Evolutionary conservation across 768 basidiomycete genomes (phyloP).

Genomic region (Leccinum subgranulosum): DNA sequence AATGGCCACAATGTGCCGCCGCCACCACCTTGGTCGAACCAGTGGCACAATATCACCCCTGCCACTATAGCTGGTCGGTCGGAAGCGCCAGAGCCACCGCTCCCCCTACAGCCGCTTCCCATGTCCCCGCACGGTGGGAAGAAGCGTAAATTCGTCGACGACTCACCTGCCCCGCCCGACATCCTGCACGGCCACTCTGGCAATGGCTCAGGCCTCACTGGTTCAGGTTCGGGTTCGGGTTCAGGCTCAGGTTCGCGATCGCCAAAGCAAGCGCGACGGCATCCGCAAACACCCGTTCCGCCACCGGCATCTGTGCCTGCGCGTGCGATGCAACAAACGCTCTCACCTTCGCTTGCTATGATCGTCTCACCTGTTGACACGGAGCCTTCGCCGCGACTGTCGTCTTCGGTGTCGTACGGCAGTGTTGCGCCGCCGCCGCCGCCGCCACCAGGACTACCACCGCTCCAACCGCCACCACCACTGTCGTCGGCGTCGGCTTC

Average conservation of each 20-base stretch:
- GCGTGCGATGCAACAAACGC: slow-evolving; percentile 33
- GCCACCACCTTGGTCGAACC: slow-evolving; percentile 33
- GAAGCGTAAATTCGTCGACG: slow-evolving; percentile 35
- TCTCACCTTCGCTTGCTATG: slow-evolving; percentile 35
- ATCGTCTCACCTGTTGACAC: slow-evolving; percentile 34
- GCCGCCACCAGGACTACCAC: slow-evolving; percentile 9
- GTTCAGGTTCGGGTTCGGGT: slow-evolving; percentile 4
- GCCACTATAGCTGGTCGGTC: slow-evolving; percentile 17
- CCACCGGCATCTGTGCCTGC: slow-evolving; percentile 23
- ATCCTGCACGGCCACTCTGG: slow-evolving; percentile 8
- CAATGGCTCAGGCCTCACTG: neutral
- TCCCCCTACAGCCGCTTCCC: slow-evolving; percentile 9
- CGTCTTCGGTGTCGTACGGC: slow-evolving; percentile 25
- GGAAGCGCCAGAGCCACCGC: slow-evolving; percentile 24
- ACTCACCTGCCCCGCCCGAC: slow-evolving; percentile 29
- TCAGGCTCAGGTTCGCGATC: slow-evolving; percentile 31
- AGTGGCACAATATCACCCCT: slow-evolving; percentile 26
- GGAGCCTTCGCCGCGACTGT: slow-evolving; percentile 31
- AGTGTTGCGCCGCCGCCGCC: slow-evolving; percentile 10
- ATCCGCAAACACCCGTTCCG: slow-evolving; percentile 33
- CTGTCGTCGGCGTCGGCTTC: slow-evolving; percentile 1
- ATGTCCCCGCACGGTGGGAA: slow-evolving; percentile 32
- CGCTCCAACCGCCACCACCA: slow-evolving; percentile 10
- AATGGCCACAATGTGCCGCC: slow-evolving; percentile 35
- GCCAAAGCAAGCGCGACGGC: slow-evolving; percentile 33